Percentiles rank a stretch among this genome's conserved stretches.
These are phyloP conservation scores for Sugiyamaella novakii DNA, from an alignment of 1,139 yeast genomes.

Conservation along the genomic window DNA sequence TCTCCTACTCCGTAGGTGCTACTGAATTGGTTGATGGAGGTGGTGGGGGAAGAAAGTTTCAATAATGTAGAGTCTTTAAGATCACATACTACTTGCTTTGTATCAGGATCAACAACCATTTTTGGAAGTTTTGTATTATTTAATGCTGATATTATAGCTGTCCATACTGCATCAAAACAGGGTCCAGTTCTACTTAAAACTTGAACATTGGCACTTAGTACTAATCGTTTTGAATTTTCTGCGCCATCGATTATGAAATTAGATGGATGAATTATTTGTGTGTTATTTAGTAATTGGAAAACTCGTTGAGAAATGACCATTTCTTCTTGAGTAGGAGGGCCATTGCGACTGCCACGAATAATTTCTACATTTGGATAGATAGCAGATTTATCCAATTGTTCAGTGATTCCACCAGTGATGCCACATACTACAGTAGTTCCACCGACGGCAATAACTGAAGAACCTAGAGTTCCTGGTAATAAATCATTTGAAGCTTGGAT, in stretches of 20 bases:
- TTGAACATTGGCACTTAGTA: constrained; percentile 60
- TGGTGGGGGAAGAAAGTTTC: constrained; percentile 37
- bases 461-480: constrained; percentile 58
- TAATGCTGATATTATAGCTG: constrained; percentile 66
- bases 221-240: constrained; percentile 18
- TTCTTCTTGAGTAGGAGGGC: constrained; percentile 87
- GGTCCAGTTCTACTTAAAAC: constrained; percentile 85
- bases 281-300: constrained; percentile 48
- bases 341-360: constrained; percentile 28
- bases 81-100: constrained; percentile 47
- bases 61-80: constrained; percentile 38
- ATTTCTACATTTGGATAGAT: constrained; percentile 81
- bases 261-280: constrained; percentile 11
- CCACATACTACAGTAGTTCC: constrained; percentile 76
- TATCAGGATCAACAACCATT: constrained; percentile 49
- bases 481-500: constrained; percentile 39
- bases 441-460: constrained; percentile 72
- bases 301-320: constrained; percentile 74
- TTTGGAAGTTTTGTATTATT: constrained; percentile 63
- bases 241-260: constrained; percentile 17
- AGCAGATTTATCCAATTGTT: constrained; percentile 42
- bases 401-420: constrained; percentile 66
- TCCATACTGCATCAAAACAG: constrained; percentile 74
- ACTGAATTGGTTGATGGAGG: constrained; percentile 40
- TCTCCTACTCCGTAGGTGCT: constrained; percentile 68